Conservation (phyloP, 768 basidiomycete genomes). For the Leccinum sublutescens region DNA sequence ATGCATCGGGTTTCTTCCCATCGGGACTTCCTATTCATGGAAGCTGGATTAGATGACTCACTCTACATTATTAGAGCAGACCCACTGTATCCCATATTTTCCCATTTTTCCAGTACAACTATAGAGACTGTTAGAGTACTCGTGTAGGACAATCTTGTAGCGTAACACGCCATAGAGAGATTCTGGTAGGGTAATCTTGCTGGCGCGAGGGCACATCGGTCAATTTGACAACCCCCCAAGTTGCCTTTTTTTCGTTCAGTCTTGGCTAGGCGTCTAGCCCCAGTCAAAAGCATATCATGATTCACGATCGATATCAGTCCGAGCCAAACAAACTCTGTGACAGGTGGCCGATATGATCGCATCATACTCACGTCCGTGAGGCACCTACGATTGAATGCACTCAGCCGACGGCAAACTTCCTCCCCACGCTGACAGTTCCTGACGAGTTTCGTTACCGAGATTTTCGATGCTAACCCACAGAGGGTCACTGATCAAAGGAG, state of each 20-base stretch:
- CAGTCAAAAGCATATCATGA: not conserved
- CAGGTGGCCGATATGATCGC: not conserved
- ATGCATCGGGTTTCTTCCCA: not conserved
- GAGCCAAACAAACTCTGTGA: not conserved
- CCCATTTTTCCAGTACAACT: not conserved
- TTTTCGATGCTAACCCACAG: too few relatives aligned
- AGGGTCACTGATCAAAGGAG: too few relatives aligned
- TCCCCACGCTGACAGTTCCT: not conserved
- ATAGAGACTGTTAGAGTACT: not conserved
- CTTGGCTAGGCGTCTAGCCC: not conserved
- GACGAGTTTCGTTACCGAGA: not conserved
- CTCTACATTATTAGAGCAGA: not conserved
- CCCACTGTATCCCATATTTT: not conserved
- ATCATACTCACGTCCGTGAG: not conserved
- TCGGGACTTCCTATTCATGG: slow-evolving; percentile 3
- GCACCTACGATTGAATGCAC: not conserved
- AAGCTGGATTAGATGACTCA: not conserved
- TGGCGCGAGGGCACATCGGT: not conserved
- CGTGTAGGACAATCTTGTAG: not conserved
- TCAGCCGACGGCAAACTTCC: not conserved
- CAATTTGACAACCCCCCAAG: not conserved
- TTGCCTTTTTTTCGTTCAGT: not conserved
- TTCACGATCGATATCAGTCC: not conserved
- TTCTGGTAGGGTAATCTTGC: not conserved
- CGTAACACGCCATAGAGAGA: not conserved